These are phyloP conservation scores for Polytrichum commune DNA, from an alignment of 225 moss, liverwort and hornwort species.

Conservation along the genomic window DNA sequence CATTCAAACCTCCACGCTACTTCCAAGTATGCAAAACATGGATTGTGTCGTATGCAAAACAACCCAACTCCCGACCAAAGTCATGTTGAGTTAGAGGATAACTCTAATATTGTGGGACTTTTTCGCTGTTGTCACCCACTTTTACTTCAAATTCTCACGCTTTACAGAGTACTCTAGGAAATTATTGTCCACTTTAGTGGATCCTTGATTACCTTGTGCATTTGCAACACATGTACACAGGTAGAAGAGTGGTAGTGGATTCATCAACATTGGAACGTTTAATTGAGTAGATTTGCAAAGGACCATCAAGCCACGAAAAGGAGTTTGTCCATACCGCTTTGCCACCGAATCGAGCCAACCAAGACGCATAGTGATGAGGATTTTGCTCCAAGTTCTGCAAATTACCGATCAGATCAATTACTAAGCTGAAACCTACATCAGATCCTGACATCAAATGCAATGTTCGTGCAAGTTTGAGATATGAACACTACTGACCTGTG, in stretches of 20 bases:
- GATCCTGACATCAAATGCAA: neutral
- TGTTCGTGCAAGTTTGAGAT: conserved; percentile 7
- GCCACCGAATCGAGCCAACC: conserved; percentile 82
- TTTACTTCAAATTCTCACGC: neutral
- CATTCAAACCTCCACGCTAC: too few relatives aligned
- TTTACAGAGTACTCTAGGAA: conserved; percentile 2
- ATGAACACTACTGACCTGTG: conserved; percentile 40
- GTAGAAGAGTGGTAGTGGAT: neutral
- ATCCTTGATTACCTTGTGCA: too few relatives aligned
- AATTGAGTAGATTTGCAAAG: neutral
- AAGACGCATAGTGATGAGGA: conserved; percentile 85
- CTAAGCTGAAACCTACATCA: conserved; percentile 1
- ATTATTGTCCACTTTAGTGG: conserved; percentile 4
- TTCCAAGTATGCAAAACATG: too few relatives aligned
- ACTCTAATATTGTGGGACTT: too few relatives aligned
- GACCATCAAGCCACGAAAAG: neutral
- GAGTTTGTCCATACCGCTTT: conserved; percentile 47
- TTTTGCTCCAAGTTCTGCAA: conserved; percentile 88
- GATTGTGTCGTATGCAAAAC: too few relatives aligned
- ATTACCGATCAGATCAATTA: neutral
- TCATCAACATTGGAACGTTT: too few relatives aligned
- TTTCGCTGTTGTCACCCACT: neutral
- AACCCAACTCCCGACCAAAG: too few relatives aligned
- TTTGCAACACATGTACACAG: conserved; percentile 7
- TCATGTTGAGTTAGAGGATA: too few relatives aligned